Base-by-base conservation (phyloP, 352 stramenopile genomes). In the Blastocystis sp. region DNA sequence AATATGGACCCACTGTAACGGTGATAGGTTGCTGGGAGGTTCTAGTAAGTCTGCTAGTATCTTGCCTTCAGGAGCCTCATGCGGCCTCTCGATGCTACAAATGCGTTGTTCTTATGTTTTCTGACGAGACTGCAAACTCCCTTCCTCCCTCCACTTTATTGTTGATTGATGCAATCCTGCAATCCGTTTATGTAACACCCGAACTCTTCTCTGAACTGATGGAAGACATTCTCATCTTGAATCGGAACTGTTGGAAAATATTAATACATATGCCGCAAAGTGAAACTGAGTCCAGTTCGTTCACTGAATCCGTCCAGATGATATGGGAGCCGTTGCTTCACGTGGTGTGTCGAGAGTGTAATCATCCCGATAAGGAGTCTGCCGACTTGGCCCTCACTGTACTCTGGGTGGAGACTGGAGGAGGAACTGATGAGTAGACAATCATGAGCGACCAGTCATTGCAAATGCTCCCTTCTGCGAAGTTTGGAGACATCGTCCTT, bases 11-110 rank as follows among this genome's bases (percentile, higher is more conserved):
- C 15, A 47, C 34, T 8, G 15, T 84, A 5, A 34, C 47, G 39
- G 29, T 84, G 3, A 64, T 84, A n/a, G 73, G 73, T 23, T 84
- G 73, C 26, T 84, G 73, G 73, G 54, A 84, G 20, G 53, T 55
- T 6, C 29, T 84, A 18, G 47, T 84, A 20, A 20, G 37, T 8
- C 26, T 84, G 5, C 26, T 84, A n/a, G 26, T 66, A 20, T 13
- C 26, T 13, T 84, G 73, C 55, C 15, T 84, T 1, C 13, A 6
- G 0, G 73, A 45, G 7, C 73, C 73, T 20, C 53, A 84, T 37
- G 73, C 73, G 7, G 23, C 68, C 11, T 69, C 11, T 47, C 73
- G 73, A 39, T 84, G 73, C 50, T 84, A 84, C 53, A 26, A 43
- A 15, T 68, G 73, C 45, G 34, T 84, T 11, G 37, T 45, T 34